phyloP scores from a whole-genome alignment of 2,329 filamentous ascomycete genomes.

The Microsporum ferrugineum region DNA sequence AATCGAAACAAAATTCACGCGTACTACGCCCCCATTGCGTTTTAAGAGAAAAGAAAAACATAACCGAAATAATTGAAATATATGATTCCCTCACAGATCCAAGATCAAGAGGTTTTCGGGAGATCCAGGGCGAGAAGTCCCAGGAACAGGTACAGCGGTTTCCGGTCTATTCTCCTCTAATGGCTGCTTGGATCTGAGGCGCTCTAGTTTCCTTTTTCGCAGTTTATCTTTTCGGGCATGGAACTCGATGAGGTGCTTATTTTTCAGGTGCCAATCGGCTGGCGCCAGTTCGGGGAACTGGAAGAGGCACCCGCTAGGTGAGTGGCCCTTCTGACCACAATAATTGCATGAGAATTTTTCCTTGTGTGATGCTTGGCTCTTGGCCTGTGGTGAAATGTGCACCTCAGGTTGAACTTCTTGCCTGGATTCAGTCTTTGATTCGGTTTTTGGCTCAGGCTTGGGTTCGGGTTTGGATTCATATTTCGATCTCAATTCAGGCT shows the following conservation, averaged over 20 bases:
- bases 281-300: not conserved
- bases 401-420: not conserved
- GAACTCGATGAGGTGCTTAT: slow-evolving; percentile 3
- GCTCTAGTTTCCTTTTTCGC: not conserved
- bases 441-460: not conserved
- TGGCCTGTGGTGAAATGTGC: not conserved
- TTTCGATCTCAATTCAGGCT: not conserved
- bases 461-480: not conserved
- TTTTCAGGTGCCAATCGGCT: not conserved
- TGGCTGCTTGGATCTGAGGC: not conserved
- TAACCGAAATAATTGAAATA: not conserved
- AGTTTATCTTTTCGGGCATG: slow-evolving; percentile 1
- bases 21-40: not conserved
- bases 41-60: not conserved
- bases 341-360: not conserved
- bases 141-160: not conserved
- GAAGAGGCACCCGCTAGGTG: not conserved
- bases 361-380: not conserved
- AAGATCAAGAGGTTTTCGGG: slow-evolving; percentile 5
- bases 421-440: not conserved
- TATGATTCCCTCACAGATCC: not conserved
- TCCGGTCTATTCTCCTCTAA: not conserved
- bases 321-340: not conserved
- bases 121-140: not conserved
- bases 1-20: not conserved